Evolutionary conservation across 2,329 filamentous ascomycete species (phyloP), one percentile per base, ranked within the genome.

Genomic region (Aspergillus sp.): DNA sequence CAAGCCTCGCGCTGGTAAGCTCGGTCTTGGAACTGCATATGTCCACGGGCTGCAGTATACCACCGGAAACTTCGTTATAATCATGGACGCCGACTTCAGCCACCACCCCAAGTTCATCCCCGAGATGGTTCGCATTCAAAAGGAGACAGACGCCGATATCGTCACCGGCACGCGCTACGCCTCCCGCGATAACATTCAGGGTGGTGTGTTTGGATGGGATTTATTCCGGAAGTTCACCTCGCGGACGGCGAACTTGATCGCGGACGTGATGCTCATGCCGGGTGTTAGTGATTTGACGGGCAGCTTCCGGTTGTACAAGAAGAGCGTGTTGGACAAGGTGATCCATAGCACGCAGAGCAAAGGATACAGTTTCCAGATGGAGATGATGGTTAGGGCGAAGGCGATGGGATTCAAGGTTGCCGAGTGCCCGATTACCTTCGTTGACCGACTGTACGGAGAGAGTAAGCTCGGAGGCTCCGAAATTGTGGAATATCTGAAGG

Each of bases 41-140:
- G 91, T 97, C 40, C 93, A 97, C 77, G 93, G 93, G 52, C 84
- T 99, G 60, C 86, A 96, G 75, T 98, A 90, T 73, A 89, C 84
- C 23, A 92, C 87, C 21, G 95, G 95, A 69, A 97, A 96, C 84
- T 98, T 87, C 73, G 91, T 99, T 73, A 91, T 99, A 82, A 99
- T 99, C 84, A 99, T 99, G 95, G 95, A 99, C 81, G 95, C 96
- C 78, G 95, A 99, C 80, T 99, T 99, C 84, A 91, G 87, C 68
- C 95, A 99, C 81, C 95, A 99, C 82, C 95, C 95, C 73, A 99
- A 98, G 80, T 99, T 98, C 85, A 96, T 99, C 77, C 88, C 93
- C 54, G 83, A 88, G 72, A 98, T 99, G 91, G 91, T 99, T 69
- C 84, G 84, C 59, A 84, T 87, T 65, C 95, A 98, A 77, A 84